Evolutionary conservation across 1,139 yeast genomes (phyloP), one percentile per base, ranked within the genome.

Genomic region (Hanseniaspora uvarum): DNA sequence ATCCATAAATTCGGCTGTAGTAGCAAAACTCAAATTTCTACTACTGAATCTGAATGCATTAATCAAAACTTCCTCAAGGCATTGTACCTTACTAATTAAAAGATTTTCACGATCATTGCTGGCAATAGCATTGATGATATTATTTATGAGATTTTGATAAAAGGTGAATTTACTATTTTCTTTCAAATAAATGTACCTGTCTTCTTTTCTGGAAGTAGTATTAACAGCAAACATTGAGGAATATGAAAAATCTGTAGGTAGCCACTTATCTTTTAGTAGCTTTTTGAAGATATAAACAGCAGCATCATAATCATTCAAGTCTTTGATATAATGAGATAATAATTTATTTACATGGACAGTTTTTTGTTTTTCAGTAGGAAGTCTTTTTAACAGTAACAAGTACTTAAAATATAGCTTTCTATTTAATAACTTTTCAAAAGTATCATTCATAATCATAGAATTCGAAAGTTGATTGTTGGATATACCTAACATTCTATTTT

Each of bases 401-500:
- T 43, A 43, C 34, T 50, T 50, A 6, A 44, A 33, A 30, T 50
- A 50, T 30, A 43, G 53, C 19, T 23, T 30, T 36, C 45, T 36
- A n/a, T 30, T 37, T 19, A 50, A 7, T 21, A 50, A 50, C 3
- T 7, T 11, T 3, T 43, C 28, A 14, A 43, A 50, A n/a, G 38
- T 43, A 14, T 44, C 30, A 19, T 50, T 44, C 18, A 50, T n/a
- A 19, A 43, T 50, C 10, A 44, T 3, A 4, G 44, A 26, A 28
- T 50, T 50, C 19, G 36, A 16, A 12, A 43, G 12, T 23, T 50
- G 48, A 11, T 44, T 18, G 19, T 11, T 12, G 2, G 14, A 21
- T 10, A 50, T 38, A 14, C 49, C 53, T 7, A 50, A 39, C 53
- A 50, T 50, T 14, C 26, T 44, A 18, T 36, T 43, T 50, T 50